A percentile compares a stretch with the other conserved stretches of the same genome.
phyloP scores from a whole-genome alignment of 768 basidiomycete species.

The Gymnopilus dilepis region DNA sequence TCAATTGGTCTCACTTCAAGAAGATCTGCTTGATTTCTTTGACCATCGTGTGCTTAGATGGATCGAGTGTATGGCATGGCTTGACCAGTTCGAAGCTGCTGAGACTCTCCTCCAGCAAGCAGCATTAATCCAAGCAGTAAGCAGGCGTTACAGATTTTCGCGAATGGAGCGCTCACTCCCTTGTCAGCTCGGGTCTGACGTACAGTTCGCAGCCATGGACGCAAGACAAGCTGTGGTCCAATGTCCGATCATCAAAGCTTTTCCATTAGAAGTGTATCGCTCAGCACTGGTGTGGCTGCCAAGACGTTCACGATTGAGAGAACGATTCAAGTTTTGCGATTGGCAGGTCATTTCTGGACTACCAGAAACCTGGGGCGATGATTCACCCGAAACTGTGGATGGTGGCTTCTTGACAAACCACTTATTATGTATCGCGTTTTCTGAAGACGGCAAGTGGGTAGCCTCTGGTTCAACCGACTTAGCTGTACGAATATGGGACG shows the following conservation, averaged over 20 bases:
- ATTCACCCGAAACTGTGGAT: conserved; percentile 16
- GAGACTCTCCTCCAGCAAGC: neutral
- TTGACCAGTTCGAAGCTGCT: neutral
- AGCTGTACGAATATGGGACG: conserved; percentile 33
- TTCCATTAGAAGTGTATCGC: neutral
- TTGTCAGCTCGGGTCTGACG: neutral
- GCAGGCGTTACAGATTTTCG: conserved; percentile 16
- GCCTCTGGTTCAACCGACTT: conserved; percentile 29
- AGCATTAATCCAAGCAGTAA: neutral
- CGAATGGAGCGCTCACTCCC: conserved; percentile 22
- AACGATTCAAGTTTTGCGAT: conserved; percentile 4
- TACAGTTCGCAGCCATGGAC: neutral
- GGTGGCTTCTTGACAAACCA: neutral
- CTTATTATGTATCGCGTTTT: conserved; percentile 24
- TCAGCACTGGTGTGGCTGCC: conserved; percentile 26
- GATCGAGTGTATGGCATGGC: neutral
- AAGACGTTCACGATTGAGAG: conserved; percentile 24
- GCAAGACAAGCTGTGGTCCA: neutral
- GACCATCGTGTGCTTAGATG: neutral
- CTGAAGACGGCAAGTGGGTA: conserved; percentile 29
- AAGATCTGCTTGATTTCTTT: neutral
- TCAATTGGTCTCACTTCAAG: neutral
- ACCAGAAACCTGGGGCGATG: neutral
- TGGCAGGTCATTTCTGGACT: neutral
- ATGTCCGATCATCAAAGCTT: neutral